Base-by-base conservation (phyloP, 176 grass and related monocot species). In the Bromus sterilis region DNA sequence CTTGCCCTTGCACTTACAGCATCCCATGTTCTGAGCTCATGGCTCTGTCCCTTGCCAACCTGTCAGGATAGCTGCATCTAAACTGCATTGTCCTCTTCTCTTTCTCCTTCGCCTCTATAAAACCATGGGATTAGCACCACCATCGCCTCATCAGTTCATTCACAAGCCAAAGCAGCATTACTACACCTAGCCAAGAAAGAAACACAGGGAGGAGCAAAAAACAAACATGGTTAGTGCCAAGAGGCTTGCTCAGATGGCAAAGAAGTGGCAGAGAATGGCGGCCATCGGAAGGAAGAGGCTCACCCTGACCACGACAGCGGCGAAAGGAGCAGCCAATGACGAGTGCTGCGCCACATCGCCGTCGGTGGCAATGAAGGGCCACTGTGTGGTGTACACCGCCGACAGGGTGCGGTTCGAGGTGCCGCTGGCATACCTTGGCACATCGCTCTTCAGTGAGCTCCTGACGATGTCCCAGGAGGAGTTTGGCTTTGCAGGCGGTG, bases 401-500 rank as follows among this genome's bases (percentile, higher is more conserved):
- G 85, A 82, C 9, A 23, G 48, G 4, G 30, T 4, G 3, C 29
- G 71, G 39, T 82, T 87, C 23, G 74, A 76, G 71, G 85, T 82
- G 66, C 78, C 85, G 7, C 21, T 82, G 25, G 5, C 36, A 2
- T 76, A 82, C 41, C 85, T 87, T 1, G 23, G 40, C 8, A 77
- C 65, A 1, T 2, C 1, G 4, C 34, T 77, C 34, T 82, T 87
- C 16, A 2, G 26, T 12, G 72, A 87, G 85, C 79, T 82, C 26
- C 39, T 72, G 12, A 60, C 10, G n/a, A 56, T 86, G 32, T 79
- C 84, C 1, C 81, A 85, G 64, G 90, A 93, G 53, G 92, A 87
- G 65, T 94, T 87, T 2, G 89, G 89, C 4, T 91, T 89, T 42
- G 30, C 49, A 1, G 14, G 51, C 2, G 2, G 9, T 10, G 2